Conservation (phyloP, 495 filamentous ascomycete genomes). For the Aspergillus conjunctus region DNA sequence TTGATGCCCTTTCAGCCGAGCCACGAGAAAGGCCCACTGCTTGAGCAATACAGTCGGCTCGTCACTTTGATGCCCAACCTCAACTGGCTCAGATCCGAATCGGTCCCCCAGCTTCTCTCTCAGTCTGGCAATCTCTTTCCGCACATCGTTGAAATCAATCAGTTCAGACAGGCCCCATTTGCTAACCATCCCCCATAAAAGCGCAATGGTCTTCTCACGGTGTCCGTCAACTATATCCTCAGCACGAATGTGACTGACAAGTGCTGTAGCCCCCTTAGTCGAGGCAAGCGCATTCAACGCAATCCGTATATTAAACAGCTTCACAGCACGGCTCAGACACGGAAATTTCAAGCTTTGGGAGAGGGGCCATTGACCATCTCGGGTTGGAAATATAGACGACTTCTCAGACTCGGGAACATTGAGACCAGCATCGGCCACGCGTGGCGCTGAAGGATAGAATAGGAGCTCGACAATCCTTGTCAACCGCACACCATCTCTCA, state of each 20-base stretch:
- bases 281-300: conserved; percentile 55
- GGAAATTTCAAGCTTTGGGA: conserved; percentile 64
- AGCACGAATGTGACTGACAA: conserved; percentile 47
- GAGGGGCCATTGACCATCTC: conserved; percentile 41
- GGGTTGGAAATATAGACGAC: not conserved
- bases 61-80: conserved; percentile 26
- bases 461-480: conserved; percentile 63
- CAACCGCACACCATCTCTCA: conserved; percentile 65
- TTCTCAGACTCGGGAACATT: not conserved
- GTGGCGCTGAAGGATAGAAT: conserved; percentile 43
- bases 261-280: conserved; percentile 34
- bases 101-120: conserved; percentile 30
- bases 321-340: conserved; percentile 57
- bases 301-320: conserved; percentile 63
- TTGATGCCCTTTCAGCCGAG: conserved; percentile 44
- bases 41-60: conserved; percentile 48
- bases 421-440: not conserved
- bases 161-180: conserved; percentile 57
- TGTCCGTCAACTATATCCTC: conserved; percentile 69
- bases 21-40: conserved; percentile 57
- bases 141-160: conserved; percentile 57
- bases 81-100: conserved; percentile 24
- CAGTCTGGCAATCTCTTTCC: conserved; percentile 53
- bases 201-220: conserved; percentile 64
- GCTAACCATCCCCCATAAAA: conserved; percentile 64